Base-by-base conservation (phyloP, 129 eudicot species). In the Smallanthus sonchifolius region DNA sequence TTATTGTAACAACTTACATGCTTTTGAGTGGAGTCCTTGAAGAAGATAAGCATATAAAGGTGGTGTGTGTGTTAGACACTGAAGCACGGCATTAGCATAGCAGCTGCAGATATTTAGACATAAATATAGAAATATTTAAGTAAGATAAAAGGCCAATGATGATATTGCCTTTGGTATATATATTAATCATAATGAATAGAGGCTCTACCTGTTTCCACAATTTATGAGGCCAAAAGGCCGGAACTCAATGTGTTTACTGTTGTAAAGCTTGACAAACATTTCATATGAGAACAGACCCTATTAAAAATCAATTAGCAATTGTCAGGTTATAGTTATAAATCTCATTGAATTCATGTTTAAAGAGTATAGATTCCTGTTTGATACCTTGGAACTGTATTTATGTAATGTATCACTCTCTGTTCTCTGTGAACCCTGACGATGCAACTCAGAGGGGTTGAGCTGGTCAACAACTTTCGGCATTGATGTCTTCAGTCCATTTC, bases 81-180 rank as follows among this genome's bases (percentile, higher is more conserved):
- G 97, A 14, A 94, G 96, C 72, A 94, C 97, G 20, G 91, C 97
- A 88, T 94, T 94, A 17, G 99, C 99, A 67, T 90, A 94, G 57
- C 99, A 94, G 81, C 99, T 94, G 92, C 84, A 90, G n/a, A 79
- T 8, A 71, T 54, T 52, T 38, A 70, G 34, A 17, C 45, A 48
- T 68, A 15, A 48, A 7, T 30, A 59, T 30, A 14, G 2, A 79
- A 64, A 16, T 37, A 4, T 40, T 49, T 62, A 36, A 48, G 65
- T 36, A 48, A 62, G 4, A 70, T 16, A 3, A 70, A 62, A 32
- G 36, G 9, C 30, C 16, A 38, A 36, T 20, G 39, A 38, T 43
- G 34, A 2, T 19, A 30, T n/a, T 0, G 32, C 40, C 57, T n/a
- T 30, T 64, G 13, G 28, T 42, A 13, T 43, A 65, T 38, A 65